Conservation (phyloP, 1,284 basidiomycete species). For the Volvariella surrecta region DNA sequence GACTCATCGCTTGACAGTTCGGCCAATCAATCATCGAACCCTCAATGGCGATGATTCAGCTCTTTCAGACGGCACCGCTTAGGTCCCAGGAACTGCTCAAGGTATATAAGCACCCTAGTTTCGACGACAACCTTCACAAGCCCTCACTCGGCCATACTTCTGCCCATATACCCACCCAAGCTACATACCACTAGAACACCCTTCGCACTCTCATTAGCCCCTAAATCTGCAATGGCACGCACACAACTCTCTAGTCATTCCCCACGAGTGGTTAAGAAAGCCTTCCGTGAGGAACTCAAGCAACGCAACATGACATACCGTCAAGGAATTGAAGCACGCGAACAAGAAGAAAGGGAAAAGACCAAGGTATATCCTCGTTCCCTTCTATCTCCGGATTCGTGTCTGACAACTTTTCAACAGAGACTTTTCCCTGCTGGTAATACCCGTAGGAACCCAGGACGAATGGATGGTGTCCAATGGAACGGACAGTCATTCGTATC, state of each 20-base stretch:
- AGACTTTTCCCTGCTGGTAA: background rate
- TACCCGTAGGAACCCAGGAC: conserved; percentile 7
- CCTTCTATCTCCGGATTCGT: background rate
- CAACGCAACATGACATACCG: background rate
- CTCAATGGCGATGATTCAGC: no score
- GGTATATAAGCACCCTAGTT: no score
- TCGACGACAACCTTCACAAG: no score
- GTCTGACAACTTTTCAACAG: background rate
- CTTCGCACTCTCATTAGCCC: background rate
- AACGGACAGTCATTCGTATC: conserved; percentile 8
- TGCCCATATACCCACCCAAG: no score
- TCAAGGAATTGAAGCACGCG: background rate
- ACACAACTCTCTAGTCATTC: background rate
- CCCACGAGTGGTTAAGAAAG: background rate
- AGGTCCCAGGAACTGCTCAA: no score
- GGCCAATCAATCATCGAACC: no score
- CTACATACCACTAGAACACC: no score
- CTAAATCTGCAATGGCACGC: background rate
- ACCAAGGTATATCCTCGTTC: background rate
- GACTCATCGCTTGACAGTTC: no score
- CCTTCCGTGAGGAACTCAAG: background rate
- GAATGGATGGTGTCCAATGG: conserved; percentile 10
- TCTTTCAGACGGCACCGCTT: no score
- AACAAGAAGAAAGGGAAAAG: background rate
- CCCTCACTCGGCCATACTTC: no score